These are phyloP conservation scores for Acacia confusa DNA, from an alignment of 306 rosid species.

Conservation along the genomic window DNA sequence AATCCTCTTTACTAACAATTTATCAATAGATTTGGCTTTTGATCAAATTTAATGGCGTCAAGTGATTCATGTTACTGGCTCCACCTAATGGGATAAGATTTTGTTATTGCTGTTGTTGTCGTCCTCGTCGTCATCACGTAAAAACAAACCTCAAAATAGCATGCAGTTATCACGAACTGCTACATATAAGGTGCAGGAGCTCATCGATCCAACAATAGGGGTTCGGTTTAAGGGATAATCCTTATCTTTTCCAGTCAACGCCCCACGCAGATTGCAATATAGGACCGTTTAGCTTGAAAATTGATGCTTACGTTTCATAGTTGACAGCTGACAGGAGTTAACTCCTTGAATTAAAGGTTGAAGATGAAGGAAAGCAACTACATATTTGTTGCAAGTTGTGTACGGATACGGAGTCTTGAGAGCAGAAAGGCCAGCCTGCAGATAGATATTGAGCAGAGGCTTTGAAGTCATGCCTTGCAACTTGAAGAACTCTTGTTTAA, in stretches of 20 bases:
- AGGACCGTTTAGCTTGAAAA: neutral
- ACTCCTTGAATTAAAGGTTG: neutral
- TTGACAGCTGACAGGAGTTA: neutral
- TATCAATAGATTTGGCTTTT: too few relatives aligned
- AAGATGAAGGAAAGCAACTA: constrained; percentile 6
- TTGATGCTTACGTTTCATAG: neutral
- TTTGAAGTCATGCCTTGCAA: constrained; percentile 95
- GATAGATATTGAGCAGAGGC: constrained; percentile 86
- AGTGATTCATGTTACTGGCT: too few relatives aligned
- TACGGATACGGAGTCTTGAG: constrained; percentile 94
- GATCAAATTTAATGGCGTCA: too few relatives aligned
- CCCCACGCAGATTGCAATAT: neutral
- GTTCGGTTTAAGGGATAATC: neutral
- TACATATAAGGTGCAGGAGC: neutral
- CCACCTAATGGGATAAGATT: too few relatives aligned
- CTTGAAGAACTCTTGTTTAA: constrained; percentile 96
- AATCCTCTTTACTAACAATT: too few relatives aligned
- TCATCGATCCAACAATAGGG: neutral
- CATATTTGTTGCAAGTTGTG: neutral
- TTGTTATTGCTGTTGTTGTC: too few relatives aligned
- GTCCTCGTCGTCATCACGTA: neutral
- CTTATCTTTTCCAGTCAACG: neutral
- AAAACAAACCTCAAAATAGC: constrained; percentile 18
- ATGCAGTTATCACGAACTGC: constrained; percentile 7
- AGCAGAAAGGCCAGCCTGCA: constrained; percentile 97